phyloP scores from a whole-genome alignment of 352 stramenopile species.

The Phytophthora constricta region DNA sequence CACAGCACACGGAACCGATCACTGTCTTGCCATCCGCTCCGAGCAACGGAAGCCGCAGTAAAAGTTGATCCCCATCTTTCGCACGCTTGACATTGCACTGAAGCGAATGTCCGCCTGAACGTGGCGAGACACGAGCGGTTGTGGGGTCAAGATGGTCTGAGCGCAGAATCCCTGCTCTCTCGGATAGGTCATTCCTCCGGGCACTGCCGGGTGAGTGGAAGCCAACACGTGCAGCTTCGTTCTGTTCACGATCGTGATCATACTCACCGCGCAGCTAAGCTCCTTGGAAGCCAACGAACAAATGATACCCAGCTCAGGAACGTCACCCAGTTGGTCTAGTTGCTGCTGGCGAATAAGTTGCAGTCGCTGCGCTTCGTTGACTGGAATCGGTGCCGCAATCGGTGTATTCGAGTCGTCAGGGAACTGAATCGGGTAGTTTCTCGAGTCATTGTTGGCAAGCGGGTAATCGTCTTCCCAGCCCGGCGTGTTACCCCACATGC shows the following conservation, averaged over 20 bases:
- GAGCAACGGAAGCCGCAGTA: constrained; percentile 78
- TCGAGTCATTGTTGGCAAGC: constrained; percentile 53
- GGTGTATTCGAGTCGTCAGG: constrained; percentile 36
- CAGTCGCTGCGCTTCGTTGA: constrained; percentile 58
- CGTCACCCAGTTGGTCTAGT: constrained; percentile 54
- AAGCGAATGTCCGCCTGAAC: constrained; percentile 76
- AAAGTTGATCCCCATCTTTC: constrained; percentile 58
- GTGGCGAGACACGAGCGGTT: constrained; percentile 69
- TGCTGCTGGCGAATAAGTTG: constrained; percentile 52
- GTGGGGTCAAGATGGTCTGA: constrained; percentile 63
- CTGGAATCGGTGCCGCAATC: constrained; percentile 39
- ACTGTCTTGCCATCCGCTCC: constrained; percentile 52
- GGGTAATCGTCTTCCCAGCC: constrained; percentile 43
- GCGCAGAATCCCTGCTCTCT: constrained; percentile 70
- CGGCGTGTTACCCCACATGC: constrained; percentile 23
- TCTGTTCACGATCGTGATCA: constrained; percentile 69
- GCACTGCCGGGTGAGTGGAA: constrained; percentile 34
- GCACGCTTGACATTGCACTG: constrained; percentile 48
- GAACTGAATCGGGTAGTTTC: constrained; percentile 53
- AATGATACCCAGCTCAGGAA: constrained; percentile 74
- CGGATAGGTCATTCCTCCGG: constrained; percentile 42
- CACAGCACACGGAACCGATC: constrained; percentile 71
- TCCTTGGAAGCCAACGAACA: constrained; percentile 64
- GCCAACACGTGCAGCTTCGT: constrained; percentile 59
- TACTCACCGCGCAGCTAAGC: constrained; percentile 57